Conservation (phyloP, 1,284 basidiomycete genomes). For the Malassezia nana region DNA sequence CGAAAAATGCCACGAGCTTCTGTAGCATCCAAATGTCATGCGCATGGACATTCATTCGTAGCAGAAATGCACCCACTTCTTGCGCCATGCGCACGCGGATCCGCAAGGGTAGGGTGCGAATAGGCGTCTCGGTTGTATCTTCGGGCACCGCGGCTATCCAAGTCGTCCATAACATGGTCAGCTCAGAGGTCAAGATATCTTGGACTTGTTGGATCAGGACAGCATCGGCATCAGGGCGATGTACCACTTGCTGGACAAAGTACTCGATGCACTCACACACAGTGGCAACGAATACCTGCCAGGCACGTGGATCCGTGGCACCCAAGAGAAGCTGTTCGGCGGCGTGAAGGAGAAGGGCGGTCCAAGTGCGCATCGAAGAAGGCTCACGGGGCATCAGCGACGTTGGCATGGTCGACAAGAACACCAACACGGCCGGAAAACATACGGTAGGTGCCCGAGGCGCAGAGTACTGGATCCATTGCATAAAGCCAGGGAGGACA, state of each 20-base stretch:
- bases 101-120: background rate
- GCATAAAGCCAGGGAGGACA: constrained; percentile 53
- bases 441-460: constrained; percentile 63
- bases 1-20: background rate
- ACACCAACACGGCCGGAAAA: constrained; percentile 66
- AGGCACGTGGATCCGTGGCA: constrained; percentile 3
- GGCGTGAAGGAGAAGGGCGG: constrained; percentile 67
- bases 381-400: constrained; percentile 49
- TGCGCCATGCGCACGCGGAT: constrained; percentile 1
- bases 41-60: background rate
- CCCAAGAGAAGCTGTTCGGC: constrained; percentile 56
- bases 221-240: background rate
- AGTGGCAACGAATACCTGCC: constrained; percentile 58
- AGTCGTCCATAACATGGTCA: background rate
- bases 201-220: background rate
- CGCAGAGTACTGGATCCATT: constrained; percentile 65
- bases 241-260: constrained; percentile 46
- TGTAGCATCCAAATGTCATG: background rate
- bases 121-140: background rate
- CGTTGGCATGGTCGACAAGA: constrained; percentile 66
- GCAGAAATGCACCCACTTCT: constrained; percentile 1
- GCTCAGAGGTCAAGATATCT: constrained; percentile 17
- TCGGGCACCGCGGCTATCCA: background rate
- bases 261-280: constrained; percentile 63
- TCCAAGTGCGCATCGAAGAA: constrained; percentile 52